phyloP scores from a whole-genome alignment of 768 basidiomycete species.

The Cytidiella melzeri region DNA sequence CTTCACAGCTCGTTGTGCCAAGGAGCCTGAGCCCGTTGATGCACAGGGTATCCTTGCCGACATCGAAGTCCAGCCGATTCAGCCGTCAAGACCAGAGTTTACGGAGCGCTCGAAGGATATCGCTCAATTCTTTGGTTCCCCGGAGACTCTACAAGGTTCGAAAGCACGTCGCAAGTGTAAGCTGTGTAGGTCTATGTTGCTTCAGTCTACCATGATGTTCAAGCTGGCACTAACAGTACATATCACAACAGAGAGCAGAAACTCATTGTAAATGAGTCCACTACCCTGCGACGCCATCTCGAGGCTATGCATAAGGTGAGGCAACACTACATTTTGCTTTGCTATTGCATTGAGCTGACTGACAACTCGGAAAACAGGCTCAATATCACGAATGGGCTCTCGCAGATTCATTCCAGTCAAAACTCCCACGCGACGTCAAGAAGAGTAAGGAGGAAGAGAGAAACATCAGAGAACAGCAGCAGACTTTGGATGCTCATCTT shows the following conservation, averaged over 20 bases:
- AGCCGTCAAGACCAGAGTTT: not conserved
- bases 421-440: conserved; percentile 21
- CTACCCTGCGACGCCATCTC: not conserved
- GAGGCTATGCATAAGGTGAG: not conserved
- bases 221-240: too few relatives aligned
- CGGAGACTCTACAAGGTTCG: not conserved
- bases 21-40: not conserved
- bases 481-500: conserved; percentile 25
- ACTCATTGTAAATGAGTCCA: not conserved
- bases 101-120: not conserved
- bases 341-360: too few relatives aligned
- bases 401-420: conserved; percentile 23
- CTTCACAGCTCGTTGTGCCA: too few relatives aligned
- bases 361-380: too few relatives aligned
- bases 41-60: not conserved
- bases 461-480: conserved; percentile 7
- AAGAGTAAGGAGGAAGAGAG: conserved; percentile 13
- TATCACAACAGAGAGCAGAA: not conserved
- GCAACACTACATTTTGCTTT: too few relatives aligned
- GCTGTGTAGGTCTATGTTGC: not conserved
- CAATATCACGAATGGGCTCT: not conserved
- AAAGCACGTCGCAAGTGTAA: not conserved
- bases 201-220: too few relatives aligned
- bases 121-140: not conserved
- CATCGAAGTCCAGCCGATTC: not conserved